These are phyloP conservation scores for Annulohypoxylon stygium DNA, from an alignment of 495 filamentous ascomycete species.

Conservation along the genomic window DNA sequence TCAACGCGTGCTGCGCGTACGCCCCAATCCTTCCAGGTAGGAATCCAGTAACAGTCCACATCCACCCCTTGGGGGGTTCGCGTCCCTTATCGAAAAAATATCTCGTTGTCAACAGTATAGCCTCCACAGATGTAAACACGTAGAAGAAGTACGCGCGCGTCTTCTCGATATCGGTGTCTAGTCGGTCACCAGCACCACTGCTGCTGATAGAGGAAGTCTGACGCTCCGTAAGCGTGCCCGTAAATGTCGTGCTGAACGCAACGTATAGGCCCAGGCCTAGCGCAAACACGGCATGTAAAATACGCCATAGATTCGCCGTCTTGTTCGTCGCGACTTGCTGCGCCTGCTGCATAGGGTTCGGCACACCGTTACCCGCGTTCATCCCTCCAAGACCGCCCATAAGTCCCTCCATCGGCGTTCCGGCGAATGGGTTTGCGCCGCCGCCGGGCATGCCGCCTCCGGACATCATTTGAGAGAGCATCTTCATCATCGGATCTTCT, in stretches of 20 bases:
- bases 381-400: slow-evolving; percentile 27
- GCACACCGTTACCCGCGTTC: slow-evolving; percentile 46
- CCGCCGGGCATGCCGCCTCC: slow-evolving; percentile 56
- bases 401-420: slow-evolving; percentile 49
- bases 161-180: slow-evolving; percentile 40
- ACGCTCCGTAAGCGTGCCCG: slow-evolving; percentile 65
- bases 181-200: slow-evolving; percentile 33
- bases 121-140: slow-evolving; percentile 81
- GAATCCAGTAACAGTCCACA: slow-evolving; percentile 71
- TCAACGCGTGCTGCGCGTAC: slow-evolving; percentile 69
- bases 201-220: slow-evolving; percentile 45
- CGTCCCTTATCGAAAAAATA: slow-evolving; percentile 71
- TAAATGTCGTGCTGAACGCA: slow-evolving; percentile 71
- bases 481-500: slow-evolving; percentile 55
- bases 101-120: slow-evolving; percentile 75
- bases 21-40: slow-evolving; percentile 69
- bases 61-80: slow-evolving; percentile 60
- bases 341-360: slow-evolving; percentile 59
- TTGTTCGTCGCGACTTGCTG: slow-evolving; percentile 55
- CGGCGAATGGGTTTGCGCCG: slow-evolving; percentile 53
- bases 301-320: slow-evolving; percentile 73
- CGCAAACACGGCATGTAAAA: slow-evolving; percentile 81
- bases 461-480: slow-evolving; percentile 60
- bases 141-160: slow-evolving; percentile 70
- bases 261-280: slow-evolving; percentile 79